A percentile compares a stretch with the other conserved stretches of the same genome.
phyloP scores from a whole-genome alignment of 257 asterid species.

The Nicotiana obtusifolia region DNA sequence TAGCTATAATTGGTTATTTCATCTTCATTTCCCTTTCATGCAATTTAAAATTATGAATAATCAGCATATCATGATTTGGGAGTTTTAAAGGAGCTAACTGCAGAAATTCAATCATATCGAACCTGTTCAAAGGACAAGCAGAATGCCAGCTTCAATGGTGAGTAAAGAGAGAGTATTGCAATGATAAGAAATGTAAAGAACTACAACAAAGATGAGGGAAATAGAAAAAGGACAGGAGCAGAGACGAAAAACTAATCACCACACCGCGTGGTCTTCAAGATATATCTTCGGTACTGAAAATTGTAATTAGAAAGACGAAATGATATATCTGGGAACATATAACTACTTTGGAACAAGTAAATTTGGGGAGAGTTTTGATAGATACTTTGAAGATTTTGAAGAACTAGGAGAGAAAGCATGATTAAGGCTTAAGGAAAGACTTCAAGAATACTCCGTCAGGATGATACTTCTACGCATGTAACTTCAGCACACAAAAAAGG shows the following conservation, averaged over 20 bases:
- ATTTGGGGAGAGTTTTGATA: background rate
- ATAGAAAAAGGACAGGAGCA: background rate
- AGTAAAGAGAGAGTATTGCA: background rate
- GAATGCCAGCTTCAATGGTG: background rate
- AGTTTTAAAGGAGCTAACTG: background rate
- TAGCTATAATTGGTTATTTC: background rate
- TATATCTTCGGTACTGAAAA: background rate
- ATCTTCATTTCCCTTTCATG: background rate
- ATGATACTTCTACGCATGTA: background rate
- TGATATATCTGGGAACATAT: background rate
- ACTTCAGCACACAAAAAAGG: background rate
- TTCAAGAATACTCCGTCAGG: background rate
- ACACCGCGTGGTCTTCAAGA: background rate
- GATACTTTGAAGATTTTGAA: background rate
- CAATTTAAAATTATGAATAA: background rate
- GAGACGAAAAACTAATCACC: background rate
- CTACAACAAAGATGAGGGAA: background rate
- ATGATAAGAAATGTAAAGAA: background rate
- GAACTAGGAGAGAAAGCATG: background rate
- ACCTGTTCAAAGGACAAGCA: background rate
- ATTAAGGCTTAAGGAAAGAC: background rate
- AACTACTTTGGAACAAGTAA: background rate
- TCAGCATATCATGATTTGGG: background rate
- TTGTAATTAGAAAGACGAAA: background rate
- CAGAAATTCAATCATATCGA: background rate